These are phyloP conservation scores for Celoporthe dispersa DNA, from an alignment of 2,329 filamentous ascomycete genomes.

Conservation along the genomic window DNA sequence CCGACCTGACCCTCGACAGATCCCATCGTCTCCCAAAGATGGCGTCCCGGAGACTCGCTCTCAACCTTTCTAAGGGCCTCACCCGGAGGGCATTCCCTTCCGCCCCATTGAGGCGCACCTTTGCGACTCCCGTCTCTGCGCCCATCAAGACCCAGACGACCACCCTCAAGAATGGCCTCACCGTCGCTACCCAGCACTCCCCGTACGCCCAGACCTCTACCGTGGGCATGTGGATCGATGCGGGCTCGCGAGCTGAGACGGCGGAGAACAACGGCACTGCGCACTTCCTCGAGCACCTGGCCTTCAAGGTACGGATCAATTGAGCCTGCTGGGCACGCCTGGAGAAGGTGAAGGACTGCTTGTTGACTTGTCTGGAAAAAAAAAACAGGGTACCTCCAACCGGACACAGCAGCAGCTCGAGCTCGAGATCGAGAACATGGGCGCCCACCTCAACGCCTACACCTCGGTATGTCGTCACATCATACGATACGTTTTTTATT, in stretches of 20 bases:
- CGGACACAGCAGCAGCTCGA: conserved; percentile 96
- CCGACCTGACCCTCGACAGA: conserved; percentile 21
- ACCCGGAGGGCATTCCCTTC: conserved; percentile 82
- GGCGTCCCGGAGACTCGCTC: conserved; percentile 96
- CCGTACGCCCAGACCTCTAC: conserved; percentile 98
- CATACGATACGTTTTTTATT: conserved; percentile 19
- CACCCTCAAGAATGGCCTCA: conserved; percentile 96
- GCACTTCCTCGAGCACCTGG: conserved; percentile 99
- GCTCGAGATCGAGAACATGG: conserved; percentile 99
- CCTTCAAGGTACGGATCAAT: conserved; percentile 81
- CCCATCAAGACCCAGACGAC: conserved; percentile 89
- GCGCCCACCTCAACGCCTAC: conserved; percentile 98
- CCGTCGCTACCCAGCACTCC: conserved; percentile 96
- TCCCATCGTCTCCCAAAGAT: conserved; percentile 55
- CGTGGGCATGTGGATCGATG: conserved; percentile 99
- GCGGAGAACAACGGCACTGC: conserved; percentile 98
- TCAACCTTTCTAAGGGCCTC: conserved; percentile 89
- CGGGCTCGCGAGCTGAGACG: conserved; percentile 96
- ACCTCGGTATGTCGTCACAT: conserved; percentile 76
- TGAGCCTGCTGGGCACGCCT: conserved; percentile 10
- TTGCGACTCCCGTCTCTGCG: conserved; percentile 79
- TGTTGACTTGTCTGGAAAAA: conserved; percentile 10
- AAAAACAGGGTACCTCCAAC: conserved; percentile 83
- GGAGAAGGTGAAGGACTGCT: neutral
- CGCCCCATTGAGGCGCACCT: conserved; percentile 80